These are phyloP conservation scores for Xylaria bambusicola DNA, from an alignment of 495 filamentous ascomycete species.

Conservation along the genomic window DNA sequence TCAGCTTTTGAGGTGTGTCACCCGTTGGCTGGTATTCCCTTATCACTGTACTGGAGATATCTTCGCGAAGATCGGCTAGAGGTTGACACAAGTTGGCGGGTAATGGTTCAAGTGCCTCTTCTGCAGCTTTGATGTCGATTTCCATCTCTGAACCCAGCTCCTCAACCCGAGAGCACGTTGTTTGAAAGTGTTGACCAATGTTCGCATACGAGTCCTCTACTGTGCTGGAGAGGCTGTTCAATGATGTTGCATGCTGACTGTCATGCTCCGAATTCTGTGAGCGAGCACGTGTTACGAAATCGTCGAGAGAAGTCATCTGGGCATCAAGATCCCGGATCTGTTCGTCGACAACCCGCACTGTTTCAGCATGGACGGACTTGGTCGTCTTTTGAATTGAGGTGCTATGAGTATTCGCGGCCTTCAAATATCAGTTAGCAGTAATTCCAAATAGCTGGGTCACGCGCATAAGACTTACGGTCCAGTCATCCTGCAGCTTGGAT, in stretches of 20 bases:
- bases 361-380: conserved; percentile 87
- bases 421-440: conserved; percentile 32
- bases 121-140: conserved; percentile 52
- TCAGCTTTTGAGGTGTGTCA: conserved; percentile 74
- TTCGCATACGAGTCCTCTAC: conserved; percentile 70
- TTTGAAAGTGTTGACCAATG: conserved; percentile 64
- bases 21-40: conserved; percentile 83
- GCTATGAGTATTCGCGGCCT: conserved; percentile 79
- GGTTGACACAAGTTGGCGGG: conserved; percentile 63
- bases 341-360: conserved; percentile 82
- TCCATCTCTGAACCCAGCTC: conserved; percentile 65
- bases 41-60: conserved; percentile 61
- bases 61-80: conserved; percentile 65
- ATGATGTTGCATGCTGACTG: conserved; percentile 60
- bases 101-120: conserved; percentile 60
- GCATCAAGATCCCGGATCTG: conserved; percentile 83
- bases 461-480: conserved; percentile 62
- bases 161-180: conserved; percentile 61
- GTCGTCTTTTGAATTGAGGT: conserved; percentile 77
- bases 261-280: conserved; percentile 79
- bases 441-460: not conserved
- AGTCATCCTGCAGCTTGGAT: conserved; percentile 81
- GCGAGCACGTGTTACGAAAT: conserved; percentile 82
- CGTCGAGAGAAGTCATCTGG: conserved; percentile 87
- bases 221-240: conserved; percentile 60